Evolutionary conservation across 176 grass and related monocot species (phyloP), one percentile per base, ranked within the genome.

Genomic region (Aegilops longissima): DNA sequence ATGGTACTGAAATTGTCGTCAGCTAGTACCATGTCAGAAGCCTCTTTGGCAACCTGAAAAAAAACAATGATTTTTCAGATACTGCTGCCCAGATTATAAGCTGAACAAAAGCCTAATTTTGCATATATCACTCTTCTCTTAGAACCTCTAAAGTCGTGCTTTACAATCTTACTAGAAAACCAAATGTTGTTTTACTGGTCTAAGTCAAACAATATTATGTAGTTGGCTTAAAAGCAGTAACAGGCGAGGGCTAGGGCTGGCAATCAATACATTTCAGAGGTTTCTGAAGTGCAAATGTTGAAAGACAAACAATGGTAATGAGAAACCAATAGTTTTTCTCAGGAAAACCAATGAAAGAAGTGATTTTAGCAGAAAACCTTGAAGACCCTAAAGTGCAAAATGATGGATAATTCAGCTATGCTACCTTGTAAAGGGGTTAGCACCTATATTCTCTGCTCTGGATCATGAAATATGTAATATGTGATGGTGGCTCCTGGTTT

Each of bases 1-100:
- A 99, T 99, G 14, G 97, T 92, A 77, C 90, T 99, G 49, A 99
- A 99, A 66, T 99, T 99, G 87, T 99, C 97, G 79, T 99, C 94
- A 75, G 97, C 97, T 27, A 99, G 79, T 61, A 99, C 97, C 97
- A 99, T 97, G 64, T 99, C 97, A 44, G 94, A 96, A 47, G 97
- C 97, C 83, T 99, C 97, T 70, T 99, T 99, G 8, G 95, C 93
- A 51, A 93, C 95, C 93, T 93, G 74, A 79, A 45, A 89, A 84
- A 84, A 45, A 71, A 12, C 34, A 5, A 76, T 17, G 16, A 40
- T 35, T 44, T 21, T 36, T 47, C 10, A 61, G 27, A 66, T 75
- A 42, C 39, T 16, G 56, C 12, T 18, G 16, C 24, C 30, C 30
- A 52, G 29, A 84, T 4, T 16, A 68, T 76, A 52, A 66, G n/a